phyloP scores from a whole-genome alignment of 371 early-diverging fungal species.

The Rhizopus sp. region DNA sequence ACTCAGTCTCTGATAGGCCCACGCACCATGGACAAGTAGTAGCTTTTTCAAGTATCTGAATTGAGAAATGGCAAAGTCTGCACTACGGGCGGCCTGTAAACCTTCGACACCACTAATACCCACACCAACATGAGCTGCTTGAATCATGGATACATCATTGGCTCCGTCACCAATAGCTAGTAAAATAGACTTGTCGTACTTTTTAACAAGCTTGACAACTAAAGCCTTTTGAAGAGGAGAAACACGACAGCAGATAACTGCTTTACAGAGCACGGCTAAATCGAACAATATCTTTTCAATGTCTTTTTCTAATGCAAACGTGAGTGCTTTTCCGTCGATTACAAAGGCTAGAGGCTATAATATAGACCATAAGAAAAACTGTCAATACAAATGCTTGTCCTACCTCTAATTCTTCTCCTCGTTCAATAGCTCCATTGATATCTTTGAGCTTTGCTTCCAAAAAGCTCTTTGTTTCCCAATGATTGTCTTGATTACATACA shows the following conservation, averaged over 20 bases:
- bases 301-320: conserved; percentile 72
- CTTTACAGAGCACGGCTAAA: conserved; percentile 57
- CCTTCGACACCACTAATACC: conserved; percentile 88
- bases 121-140: conserved; percentile 83
- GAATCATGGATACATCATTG: conserved; percentile 98
- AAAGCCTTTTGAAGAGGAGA: conserved; percentile 94
- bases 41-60: conserved; percentile 77
- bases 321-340: conserved; percentile 72
- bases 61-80: conserved; percentile 86
- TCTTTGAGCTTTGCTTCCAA: conserved; percentile 74
- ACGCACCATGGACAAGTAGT: conserved; percentile 82
- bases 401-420: conserved; percentile 63
- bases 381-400: background rate
- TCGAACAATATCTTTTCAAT: conserved; percentile 42
- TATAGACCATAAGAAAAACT: background rate
- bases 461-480: conserved; percentile 78
- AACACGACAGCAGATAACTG: conserved; percentile 93
- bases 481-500: conserved; percentile 78
- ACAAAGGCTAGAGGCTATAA: conserved; percentile 64
- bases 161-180: conserved; percentile 97
- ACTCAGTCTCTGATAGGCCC: conserved; percentile 76
- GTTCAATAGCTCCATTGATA: conserved; percentile 57
- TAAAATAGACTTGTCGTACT: conserved; percentile 69
- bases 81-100: conserved; percentile 78
- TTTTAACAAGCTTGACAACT: conserved; percentile 80